These are phyloP conservation scores for Elaeagnus macrophylla DNA, from an alignment of 306 rosid genomes.

Conservation along the genomic window DNA sequence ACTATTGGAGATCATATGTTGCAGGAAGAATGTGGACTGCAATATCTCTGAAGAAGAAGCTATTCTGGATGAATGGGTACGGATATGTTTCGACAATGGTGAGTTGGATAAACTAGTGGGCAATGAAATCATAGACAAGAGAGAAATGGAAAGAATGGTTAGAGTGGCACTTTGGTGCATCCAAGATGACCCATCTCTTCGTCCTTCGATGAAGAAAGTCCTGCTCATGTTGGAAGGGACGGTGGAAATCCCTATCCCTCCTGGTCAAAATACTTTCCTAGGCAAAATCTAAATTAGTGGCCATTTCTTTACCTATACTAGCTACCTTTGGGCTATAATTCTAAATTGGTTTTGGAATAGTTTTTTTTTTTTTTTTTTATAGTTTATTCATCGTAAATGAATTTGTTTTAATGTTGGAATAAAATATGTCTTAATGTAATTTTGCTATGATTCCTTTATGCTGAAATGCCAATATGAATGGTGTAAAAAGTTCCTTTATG, in stretches of 20 bases:
- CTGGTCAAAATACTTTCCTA: slow-evolving; percentile 3
- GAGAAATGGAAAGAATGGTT: slow-evolving; percentile 12
- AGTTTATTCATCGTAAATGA: too few species aligned
- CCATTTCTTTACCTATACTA: too few species aligned
- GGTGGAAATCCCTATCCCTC: slow-evolving; percentile 14
- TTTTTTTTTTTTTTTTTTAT: too few species aligned
- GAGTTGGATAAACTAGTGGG: slow-evolving; percentile 2
- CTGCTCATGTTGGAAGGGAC: slow-evolving; percentile 23
- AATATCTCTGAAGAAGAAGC: slow-evolving; percentile 13
- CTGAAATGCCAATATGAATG: too few species aligned
- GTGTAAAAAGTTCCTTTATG: too few species aligned
- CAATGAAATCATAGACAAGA: slow-evolving; percentile 9
- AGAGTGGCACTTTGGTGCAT: slow-evolving; percentile 28
- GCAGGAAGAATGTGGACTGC: slow-evolving; percentile 9
- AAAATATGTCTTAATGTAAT: too few species aligned
- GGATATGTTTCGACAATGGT: slow-evolving; percentile 7
- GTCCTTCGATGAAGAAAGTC: slow-evolving; percentile 21
- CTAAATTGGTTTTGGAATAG: too few species aligned
- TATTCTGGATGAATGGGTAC: slow-evolving; percentile 16
- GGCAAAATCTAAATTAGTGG: too few species aligned
- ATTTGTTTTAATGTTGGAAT: too few species aligned
- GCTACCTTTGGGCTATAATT: too few species aligned
- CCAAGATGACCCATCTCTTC: slow-evolving; percentile 19
- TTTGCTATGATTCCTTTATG: too few species aligned
- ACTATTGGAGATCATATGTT: slow-evolving; percentile 18